A percentile compares a stretch with the other conserved stretches of the same genome.
Evolutionary conservation across 2,329 filamentous ascomycete species (phyloP).

Genomic region (Colletotrichum cereale): DNA sequence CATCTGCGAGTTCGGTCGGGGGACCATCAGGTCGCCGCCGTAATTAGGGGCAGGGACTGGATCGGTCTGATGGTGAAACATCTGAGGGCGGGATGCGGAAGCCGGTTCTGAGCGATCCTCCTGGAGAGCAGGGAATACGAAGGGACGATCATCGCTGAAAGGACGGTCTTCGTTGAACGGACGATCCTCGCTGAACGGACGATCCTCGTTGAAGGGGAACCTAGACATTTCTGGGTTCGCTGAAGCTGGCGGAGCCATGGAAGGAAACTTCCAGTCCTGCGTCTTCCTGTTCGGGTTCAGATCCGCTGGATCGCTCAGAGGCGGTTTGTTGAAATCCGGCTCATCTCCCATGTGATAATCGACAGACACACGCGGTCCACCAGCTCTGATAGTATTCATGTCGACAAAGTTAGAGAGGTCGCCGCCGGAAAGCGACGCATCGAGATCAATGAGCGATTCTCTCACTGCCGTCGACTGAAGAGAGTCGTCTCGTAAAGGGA

Average conservation of each 20-base stretch:
- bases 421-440: conserved; percentile 68
- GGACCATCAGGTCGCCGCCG: conserved; percentile 35
- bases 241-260: conserved; percentile 64
- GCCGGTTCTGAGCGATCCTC: conserved; percentile 48
- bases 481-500: conserved; percentile 70
- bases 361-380: conserved; percentile 59
- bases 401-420: conserved; percentile 71
- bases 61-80: conserved; percentile 66
- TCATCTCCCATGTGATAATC: conserved; percentile 54
- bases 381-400: conserved; percentile 70
- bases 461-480: conserved; percentile 62
- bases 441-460: conserved; percentile 75
- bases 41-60: conserved; percentile 53
- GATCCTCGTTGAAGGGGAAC: conserved; percentile 56
- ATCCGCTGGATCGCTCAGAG: conserved; percentile 70
- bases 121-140: background rate
- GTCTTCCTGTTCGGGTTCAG: conserved; percentile 64
- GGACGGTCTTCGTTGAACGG: conserved; percentile 54
- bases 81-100: conserved; percentile 56
- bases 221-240: conserved; percentile 66
- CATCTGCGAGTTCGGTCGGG: conserved; percentile 48
- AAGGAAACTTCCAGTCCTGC: conserved; percentile 71
- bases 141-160: conserved; percentile 47
- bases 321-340: conserved; percentile 59
- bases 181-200: conserved; percentile 51